A percentile compares a stretch with the other conserved stretches of the same genome.
Conservation (phyloP, 2,329 filamentous ascomycete species). For the Trichoderma sp. region DNA sequence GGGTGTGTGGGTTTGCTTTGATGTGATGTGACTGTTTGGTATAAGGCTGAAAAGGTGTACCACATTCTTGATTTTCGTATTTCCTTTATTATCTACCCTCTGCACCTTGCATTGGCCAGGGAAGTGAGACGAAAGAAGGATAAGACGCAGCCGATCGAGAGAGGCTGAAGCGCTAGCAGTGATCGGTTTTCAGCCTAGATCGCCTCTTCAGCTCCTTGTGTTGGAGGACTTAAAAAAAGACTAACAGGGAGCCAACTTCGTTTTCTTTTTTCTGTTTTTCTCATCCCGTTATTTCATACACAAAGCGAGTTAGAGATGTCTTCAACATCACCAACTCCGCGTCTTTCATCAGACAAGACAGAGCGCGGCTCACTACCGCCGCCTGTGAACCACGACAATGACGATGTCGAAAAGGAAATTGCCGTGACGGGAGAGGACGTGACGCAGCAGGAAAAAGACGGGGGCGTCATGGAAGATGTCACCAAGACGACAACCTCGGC, state of each 20-base stretch:
- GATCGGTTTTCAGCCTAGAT: background rate
- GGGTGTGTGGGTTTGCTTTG: background rate
- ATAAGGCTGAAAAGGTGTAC: slow-evolving; percentile 13
- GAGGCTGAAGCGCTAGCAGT: background rate
- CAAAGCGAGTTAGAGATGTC: background rate
- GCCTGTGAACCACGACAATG: slow-evolving; percentile 20
- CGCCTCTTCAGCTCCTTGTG: background rate
- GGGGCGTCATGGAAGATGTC: slow-evolving; percentile 6
- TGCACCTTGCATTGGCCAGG: background rate
- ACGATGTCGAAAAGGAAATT: slow-evolving; percentile 3
- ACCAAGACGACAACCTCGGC: background rate
- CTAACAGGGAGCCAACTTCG: background rate
- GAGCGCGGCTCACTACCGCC: slow-evolving; percentile 31
- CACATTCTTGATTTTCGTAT: background rate
- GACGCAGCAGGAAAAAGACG: background rate
- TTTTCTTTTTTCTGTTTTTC: background rate
- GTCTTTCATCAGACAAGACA: slow-evolving; percentile 33
- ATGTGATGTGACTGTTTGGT: background rate
- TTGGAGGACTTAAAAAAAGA: background rate
- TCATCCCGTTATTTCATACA: background rate
- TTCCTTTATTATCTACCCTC: background rate
- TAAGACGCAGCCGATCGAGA: background rate
- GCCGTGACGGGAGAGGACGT: slow-evolving; percentile 1
- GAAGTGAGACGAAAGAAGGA: background rate
- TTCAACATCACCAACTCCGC: slow-evolving; percentile 15